Evolutionary conservation across 164 flowering plant species (phyloP).

Genomic region (Vitis riparia): DNA sequence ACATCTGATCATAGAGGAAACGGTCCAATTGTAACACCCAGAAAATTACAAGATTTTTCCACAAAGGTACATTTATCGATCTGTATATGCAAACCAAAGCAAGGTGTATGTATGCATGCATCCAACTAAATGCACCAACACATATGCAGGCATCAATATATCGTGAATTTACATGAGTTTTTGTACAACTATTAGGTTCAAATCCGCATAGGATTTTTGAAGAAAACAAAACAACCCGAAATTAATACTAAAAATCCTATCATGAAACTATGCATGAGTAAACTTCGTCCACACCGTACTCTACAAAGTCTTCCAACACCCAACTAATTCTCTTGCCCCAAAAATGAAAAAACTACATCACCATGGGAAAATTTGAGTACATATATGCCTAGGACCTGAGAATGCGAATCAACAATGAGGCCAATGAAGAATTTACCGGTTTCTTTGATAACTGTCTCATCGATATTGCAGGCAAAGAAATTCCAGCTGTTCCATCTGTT

Average conservation of each 20-base stretch:
- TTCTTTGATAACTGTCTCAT: constrained; percentile 81
- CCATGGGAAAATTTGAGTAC: too few relatives aligned
- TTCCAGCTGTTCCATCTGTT: constrained; percentile 99
- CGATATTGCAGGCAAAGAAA: constrained; percentile 82
- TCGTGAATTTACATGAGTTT: too few relatives aligned
- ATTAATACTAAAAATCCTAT: neutral
- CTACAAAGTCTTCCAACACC: neutral
- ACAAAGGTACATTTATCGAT: too few relatives aligned
- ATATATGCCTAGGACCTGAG: neutral
- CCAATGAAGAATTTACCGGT: constrained; percentile 42
- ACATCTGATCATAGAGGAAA: too few relatives aligned
- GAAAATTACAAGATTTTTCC: too few relatives aligned
- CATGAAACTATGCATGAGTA: neutral
- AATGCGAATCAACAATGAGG: neutral
- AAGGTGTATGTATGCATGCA: neutral
- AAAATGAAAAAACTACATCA: too few relatives aligned
- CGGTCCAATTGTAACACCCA: too few relatives aligned
- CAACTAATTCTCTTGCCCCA: neutral
- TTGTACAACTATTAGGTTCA: too few relatives aligned
- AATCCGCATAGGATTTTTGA: neutral
- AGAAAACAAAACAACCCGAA: too few relatives aligned
- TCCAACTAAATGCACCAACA: too few relatives aligned
- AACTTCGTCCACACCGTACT: neutral
- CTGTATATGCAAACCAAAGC: neutral
- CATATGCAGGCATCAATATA: neutral